phyloP scores from a whole-genome alignment of 768 basidiomycete genomes.

The Lactarius hengduanensis region DNA sequence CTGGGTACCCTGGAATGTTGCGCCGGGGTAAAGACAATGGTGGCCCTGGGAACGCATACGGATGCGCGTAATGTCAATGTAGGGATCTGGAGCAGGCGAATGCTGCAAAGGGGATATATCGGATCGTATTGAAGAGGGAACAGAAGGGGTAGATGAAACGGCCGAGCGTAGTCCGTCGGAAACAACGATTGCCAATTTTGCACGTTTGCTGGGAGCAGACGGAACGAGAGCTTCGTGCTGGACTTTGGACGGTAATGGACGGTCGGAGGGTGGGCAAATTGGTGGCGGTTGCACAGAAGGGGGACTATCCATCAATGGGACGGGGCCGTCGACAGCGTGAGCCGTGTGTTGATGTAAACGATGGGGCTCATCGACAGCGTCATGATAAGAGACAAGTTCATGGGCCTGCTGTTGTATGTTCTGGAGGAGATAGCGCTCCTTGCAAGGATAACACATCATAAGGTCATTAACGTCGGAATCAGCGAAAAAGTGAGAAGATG shows the following conservation, averaged over 20 bases:
- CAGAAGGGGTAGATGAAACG: slow-evolving; percentile 27
- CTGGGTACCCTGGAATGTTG: slow-evolving; percentile 87
- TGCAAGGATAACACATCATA: slow-evolving; percentile 26
- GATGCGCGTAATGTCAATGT: slow-evolving; percentile 72
- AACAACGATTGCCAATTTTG: slow-evolving; percentile 39
- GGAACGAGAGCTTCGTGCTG: slow-evolving; percentile 29
- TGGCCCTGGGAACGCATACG: slow-evolving; percentile 70
- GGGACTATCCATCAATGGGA: slow-evolving; percentile 13
- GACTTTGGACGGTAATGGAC: slow-evolving; percentile 11
- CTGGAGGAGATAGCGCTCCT: slow-evolving; percentile 20
- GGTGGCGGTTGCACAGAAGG: slow-evolving; percentile 3
- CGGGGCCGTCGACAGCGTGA: slow-evolving; percentile 11
- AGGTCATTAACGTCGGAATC: slow-evolving; percentile 25
- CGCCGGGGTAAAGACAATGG: slow-evolving; percentile 84
- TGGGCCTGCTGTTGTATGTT: slow-evolving; percentile 18
- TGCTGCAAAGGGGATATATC: slow-evolving; percentile 24
- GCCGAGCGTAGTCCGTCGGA: slow-evolving; percentile 31
- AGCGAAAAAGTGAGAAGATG: slow-evolving; percentile 15
- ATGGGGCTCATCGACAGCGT: slow-evolving; percentile 1
- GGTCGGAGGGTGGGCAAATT: slow-evolving; percentile 5
- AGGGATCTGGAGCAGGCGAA: slow-evolving; percentile 46
- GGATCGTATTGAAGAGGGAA: slow-evolving; percentile 32
- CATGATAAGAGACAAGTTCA: slow-evolving; percentile 8
- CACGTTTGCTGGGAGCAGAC: slow-evolving; percentile 41
- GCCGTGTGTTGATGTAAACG: slow-evolving; percentile 8